These are phyloP conservation scores for Arthrobotrys musiformis DNA, from an alignment of 2,329 filamentous ascomycete species.

Conservation along the genomic window DNA sequence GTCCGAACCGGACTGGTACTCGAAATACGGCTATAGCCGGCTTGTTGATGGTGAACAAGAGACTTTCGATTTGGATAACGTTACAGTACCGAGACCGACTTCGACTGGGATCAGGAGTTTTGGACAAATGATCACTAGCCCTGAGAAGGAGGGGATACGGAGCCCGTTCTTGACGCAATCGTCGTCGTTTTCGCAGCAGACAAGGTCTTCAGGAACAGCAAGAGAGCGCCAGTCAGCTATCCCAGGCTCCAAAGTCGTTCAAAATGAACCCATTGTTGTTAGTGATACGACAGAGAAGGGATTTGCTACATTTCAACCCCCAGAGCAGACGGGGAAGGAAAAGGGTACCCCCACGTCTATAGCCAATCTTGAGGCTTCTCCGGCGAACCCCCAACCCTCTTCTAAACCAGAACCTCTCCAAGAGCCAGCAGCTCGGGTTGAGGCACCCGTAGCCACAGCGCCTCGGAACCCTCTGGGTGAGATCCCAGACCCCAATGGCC, in stretches of 20 bases:
- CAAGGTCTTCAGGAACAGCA: neutral
- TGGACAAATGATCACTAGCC: neutral
- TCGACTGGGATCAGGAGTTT: neutral
- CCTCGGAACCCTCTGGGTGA: conserved; percentile 25
- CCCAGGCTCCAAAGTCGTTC: neutral
- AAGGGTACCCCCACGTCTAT: neutral
- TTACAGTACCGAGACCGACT: neutral
- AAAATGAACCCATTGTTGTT: neutral
- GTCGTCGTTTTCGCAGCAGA: neutral
- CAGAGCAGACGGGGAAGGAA: no score
- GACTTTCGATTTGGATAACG: conserved; percentile 42
- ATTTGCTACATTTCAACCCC: neutral
- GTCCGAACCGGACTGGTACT: conserved; percentile 37
- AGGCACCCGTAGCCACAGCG: neutral
- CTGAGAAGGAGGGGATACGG: neutral
- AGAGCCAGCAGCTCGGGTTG: neutral
- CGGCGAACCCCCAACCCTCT: neutral
- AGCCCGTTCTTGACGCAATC: neutral
- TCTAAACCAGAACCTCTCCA: neutral
- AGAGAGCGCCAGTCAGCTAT: neutral
- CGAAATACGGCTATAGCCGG: conserved; percentile 42
- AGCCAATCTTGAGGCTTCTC: neutral
- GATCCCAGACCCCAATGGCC: conserved; percentile 25
- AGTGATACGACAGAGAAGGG: neutral
- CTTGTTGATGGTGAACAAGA: conserved; percentile 13